Evolutionary conservation across 768 basidiomycete species (phyloP).

Genomic region (Imleria badia): DNA sequence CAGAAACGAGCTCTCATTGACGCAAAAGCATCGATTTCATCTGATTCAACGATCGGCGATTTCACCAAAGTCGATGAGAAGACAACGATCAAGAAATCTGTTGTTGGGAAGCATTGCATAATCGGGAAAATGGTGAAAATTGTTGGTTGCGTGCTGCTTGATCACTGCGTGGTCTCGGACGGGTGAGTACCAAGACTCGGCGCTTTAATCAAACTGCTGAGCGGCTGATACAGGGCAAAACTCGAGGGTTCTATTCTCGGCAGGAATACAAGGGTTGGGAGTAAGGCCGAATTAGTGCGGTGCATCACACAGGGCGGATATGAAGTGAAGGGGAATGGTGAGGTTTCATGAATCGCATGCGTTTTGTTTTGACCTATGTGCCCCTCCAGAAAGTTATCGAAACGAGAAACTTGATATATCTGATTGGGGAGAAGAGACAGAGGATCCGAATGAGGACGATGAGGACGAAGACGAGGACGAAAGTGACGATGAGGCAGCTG

Average conservation of each 20-base stretch:
- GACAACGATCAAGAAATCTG: conserved; percentile 74
- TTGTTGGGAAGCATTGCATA: conserved; percentile 79
- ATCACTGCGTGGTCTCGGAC: conserved; percentile 86
- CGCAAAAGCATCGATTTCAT: conserved; percentile 77
- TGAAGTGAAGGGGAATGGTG: conserved; percentile 66
- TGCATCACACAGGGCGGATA: conserved; percentile 80
- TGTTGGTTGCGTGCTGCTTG: conserved; percentile 77
- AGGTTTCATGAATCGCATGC: conserved; percentile 8
- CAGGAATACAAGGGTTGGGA: conserved; percentile 68
- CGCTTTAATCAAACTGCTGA: conserved; percentile 1
- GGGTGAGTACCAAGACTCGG: conserved; percentile 49
- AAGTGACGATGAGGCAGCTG: conserved; percentile 5
- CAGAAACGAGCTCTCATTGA: conserved; percentile 71
- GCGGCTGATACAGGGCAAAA: conserved; percentile 55
- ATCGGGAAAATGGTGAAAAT: conserved; percentile 87
- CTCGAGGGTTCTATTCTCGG: conserved; percentile 77
- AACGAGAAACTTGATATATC: conserved; percentile 58
- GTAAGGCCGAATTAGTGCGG: conserved; percentile 62
- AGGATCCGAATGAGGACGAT: conserved; percentile 26
- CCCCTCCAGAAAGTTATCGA: conserved; percentile 46
- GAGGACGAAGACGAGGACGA: conserved; percentile 17
- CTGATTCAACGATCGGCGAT: conserved; percentile 77
- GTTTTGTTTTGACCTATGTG: neutral
- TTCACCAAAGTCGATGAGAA: conserved; percentile 83
- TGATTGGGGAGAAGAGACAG: conserved; percentile 48